These are phyloP conservation scores for Lentinula raphanica DNA, from an alignment of 768 basidiomycete species.

Conservation along the genomic window DNA sequence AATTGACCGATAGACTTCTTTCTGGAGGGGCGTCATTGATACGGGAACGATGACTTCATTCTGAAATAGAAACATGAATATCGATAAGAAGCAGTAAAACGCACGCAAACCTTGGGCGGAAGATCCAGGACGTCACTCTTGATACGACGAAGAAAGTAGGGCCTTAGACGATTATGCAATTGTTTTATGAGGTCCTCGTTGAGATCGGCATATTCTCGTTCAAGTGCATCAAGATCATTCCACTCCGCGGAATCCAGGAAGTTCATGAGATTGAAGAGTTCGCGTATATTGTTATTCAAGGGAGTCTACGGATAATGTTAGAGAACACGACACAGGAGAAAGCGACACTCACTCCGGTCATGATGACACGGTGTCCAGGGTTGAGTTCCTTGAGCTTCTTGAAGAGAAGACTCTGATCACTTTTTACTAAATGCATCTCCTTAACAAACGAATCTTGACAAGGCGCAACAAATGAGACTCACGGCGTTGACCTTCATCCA, in stretches of 20 bases:
- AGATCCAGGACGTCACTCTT: constrained; percentile 90
- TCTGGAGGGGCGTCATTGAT: constrained; percentile 81
- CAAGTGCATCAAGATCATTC: constrained; percentile 69
- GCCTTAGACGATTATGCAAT: constrained; percentile 72
- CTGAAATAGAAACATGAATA: constrained; percentile 31
- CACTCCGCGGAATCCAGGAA: constrained; percentile 81
- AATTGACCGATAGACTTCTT: constrained; percentile 82
- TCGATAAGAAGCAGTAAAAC: not conserved
- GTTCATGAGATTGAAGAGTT: constrained; percentile 95
- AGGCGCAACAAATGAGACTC: constrained; percentile 27
- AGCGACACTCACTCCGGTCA: constrained; percentile 66
- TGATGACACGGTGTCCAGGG: constrained; percentile 73
- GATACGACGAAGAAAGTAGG: constrained; percentile 89
- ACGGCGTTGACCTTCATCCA: constrained; percentile 93
- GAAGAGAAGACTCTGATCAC: constrained; percentile 73
- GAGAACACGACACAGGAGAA: not conserved
- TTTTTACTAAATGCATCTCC: constrained; percentile 59
- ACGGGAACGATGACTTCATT: constrained; percentile 91
- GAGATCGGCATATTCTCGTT: constrained; percentile 70
- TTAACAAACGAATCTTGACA: constrained; percentile 10
- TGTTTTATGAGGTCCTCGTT: constrained; percentile 76
- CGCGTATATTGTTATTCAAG: constrained; percentile 93
- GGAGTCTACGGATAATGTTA: constrained; percentile 56
- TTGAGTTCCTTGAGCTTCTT: constrained; percentile 77
- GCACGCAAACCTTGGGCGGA: constrained; percentile 71